Conservation (phyloP, 176 grass and related monocot genomes). For the Zea luxurians region DNA sequence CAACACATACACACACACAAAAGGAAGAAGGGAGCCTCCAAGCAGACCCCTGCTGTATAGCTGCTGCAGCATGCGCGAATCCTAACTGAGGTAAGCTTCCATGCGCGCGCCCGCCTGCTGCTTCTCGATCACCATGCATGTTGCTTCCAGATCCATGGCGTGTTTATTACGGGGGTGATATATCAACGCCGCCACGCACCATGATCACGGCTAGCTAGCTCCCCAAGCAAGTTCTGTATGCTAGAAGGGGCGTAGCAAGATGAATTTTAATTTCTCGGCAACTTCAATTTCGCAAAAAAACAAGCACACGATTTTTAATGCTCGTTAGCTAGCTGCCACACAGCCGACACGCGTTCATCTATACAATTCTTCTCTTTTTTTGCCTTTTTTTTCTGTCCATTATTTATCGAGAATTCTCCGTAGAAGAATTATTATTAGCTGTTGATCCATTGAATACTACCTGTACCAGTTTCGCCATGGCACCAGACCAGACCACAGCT, state of each 20-base stretch:
- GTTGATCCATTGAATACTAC: conserved; percentile 44
- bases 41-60: background rate
- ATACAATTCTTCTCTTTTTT: background rate
- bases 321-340: conserved; percentile 10
- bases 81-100: conserved; percentile 37
- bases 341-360: conserved; percentile 28
- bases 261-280: background rate
- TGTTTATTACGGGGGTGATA: background rate
- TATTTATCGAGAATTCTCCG: too few species aligned
- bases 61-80: background rate
- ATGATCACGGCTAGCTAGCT: background rate
- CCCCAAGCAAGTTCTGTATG: background rate
- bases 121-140: background rate
- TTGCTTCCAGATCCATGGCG: conserved; percentile 2
- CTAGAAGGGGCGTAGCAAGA: background rate
- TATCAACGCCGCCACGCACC: background rate
- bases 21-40: background rate
- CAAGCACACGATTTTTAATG: background rate
- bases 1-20: background rate
- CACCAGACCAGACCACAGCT: conserved; percentile 30
- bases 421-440: too few species aligned
- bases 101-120: background rate
- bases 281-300: conserved; percentile 10
- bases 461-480: conserved; percentile 39
- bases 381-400: background rate